Base-by-base conservation (phyloP, 2,329 filamentous ascomycete genomes). In the Blastomyces percursus region DNA sequence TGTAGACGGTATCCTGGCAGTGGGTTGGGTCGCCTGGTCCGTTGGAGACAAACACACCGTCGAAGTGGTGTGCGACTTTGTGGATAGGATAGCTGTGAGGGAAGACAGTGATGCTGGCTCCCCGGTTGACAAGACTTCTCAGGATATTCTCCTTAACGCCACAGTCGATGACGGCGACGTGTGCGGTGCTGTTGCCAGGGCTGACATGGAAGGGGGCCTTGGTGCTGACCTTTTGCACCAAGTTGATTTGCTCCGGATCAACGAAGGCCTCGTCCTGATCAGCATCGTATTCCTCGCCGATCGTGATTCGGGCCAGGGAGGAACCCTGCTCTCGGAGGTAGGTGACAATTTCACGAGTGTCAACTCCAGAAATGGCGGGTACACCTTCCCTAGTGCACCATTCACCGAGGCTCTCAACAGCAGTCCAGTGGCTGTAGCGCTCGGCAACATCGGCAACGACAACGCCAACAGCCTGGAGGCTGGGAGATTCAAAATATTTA, bases 111-210 rank as follows among this genome's bases (percentile, higher is more conserved):
- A 96, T 89, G 66, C 90, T 92, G 61, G 92, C 90, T 65, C 94
- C 94, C 67, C 94, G 91, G 77, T 84, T 87, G 72, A 97, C 92
- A 64, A 99, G 82, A 75, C 90, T 95, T 72, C 94, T 91, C 64
- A 99, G 86, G 71, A 99, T 99, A 81, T 99, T 99, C 84, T 99
- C 94, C 85, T 99, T 99, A 69, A 97, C 94, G 81, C 94, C 94
- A 73, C 94, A 99, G 79, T 99, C 94, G 74, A 99, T 88, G 69
- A 99, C 84, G 64, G 93, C 94, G 69, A 99, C 86, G 79, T 99
- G 94, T 75, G 90, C 87, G 71, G 88, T 86, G 66, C 93, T 91
- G 68, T 88, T 84, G 40, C 86, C 84, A 60, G 92, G 91, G 75
- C 90, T 88, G 67, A 97, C 89, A 71, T 97, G 91, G 81, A 97